Evolutionary conservation across 1,139 yeast species (phyloP), one percentile per base, ranked within the genome.

Genomic region (Debaryomyces subglobosus): DNA sequence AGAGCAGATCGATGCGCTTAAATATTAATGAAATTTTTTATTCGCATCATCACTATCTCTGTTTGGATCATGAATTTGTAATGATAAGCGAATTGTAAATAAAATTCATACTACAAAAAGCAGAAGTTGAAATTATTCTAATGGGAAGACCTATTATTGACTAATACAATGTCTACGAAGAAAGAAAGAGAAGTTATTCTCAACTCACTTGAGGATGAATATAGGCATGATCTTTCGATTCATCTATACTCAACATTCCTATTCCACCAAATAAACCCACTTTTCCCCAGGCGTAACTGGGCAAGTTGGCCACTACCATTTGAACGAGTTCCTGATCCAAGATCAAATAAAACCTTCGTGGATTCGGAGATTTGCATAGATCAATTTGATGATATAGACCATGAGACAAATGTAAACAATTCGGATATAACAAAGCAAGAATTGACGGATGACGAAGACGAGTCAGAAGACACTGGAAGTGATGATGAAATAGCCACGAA

Each of bases 241-340:
- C 89, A 84, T 61, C 61, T 84, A 5, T 83, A 81, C 57, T 71
- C 81, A 10, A 51, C 78, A 0, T 65, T 70, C 43, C 62, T 82
- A 24, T 57, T 78, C 3, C 77, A 71, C 42, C 59, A 67, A 18
- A 54, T 69, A n/a, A 67, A 75, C 47, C 74, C 75, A 0, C 25
- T 41, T 9, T 68, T 69, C 48, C 85, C 85, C 2, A 42, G 50
- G 1, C 45, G 53, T 4, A 46, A 49, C 3, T 81, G 84, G 78
- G 48, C 75, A 1, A 53, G 65, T 1, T 83, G 85, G 86, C 86
- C 85, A 0, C 51, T 71, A 16, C 60, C 64, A 0, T 37, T 54
- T 2, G 53, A 61, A 2, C 53, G 55, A 9, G 71, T 74, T 0
- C 80, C 81, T 0, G 68, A 69, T 25, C 81, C 82, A 0, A 50